These are phyloP conservation scores for Agaricales sp. DNA, from an alignment of 1,284 basidiomycete genomes.

Conservation along the genomic window DNA sequence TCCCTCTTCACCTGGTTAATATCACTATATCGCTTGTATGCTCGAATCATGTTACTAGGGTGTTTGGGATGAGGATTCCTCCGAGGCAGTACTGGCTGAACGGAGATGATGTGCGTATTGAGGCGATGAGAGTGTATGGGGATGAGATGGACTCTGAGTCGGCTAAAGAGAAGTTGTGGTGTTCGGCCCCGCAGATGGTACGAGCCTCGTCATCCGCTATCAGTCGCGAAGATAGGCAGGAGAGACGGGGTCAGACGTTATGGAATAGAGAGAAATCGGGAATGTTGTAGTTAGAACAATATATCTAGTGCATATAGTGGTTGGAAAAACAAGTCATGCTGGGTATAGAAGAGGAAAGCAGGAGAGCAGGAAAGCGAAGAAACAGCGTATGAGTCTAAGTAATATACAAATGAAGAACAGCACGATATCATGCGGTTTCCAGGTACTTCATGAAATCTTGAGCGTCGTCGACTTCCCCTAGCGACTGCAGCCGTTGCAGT, in stretches of 20 bases:
- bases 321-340: too few species aligned
- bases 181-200: not conserved
- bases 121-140: slow-evolving; percentile 24
- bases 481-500: too few species aligned
- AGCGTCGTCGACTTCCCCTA: too few species aligned
- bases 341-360: too few species aligned
- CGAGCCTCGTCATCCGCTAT: not conserved
- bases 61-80: slow-evolving; percentile 63
- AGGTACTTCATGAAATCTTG: too few species aligned
- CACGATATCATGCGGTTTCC: too few species aligned
- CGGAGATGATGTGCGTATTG: slow-evolving; percentile 27
- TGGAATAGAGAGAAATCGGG: not conserved
- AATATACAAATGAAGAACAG: too few species aligned
- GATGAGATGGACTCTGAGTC: slow-evolving; percentile 6
- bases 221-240: not conserved
- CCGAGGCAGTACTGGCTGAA: slow-evolving; percentile 58
- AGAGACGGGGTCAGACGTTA: not conserved
- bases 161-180: not conserved
- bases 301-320: too few species aligned
- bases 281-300: too few species aligned
- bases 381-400: too few species aligned
- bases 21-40: slow-evolving; percentile 57
- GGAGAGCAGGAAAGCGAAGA: too few species aligned
- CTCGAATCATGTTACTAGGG: slow-evolving; percentile 62
- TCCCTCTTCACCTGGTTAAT: slow-evolving; percentile 53